Conservation (phyloP, 441 rosid genomes). For the Metrosideros polymorpha region DNA sequence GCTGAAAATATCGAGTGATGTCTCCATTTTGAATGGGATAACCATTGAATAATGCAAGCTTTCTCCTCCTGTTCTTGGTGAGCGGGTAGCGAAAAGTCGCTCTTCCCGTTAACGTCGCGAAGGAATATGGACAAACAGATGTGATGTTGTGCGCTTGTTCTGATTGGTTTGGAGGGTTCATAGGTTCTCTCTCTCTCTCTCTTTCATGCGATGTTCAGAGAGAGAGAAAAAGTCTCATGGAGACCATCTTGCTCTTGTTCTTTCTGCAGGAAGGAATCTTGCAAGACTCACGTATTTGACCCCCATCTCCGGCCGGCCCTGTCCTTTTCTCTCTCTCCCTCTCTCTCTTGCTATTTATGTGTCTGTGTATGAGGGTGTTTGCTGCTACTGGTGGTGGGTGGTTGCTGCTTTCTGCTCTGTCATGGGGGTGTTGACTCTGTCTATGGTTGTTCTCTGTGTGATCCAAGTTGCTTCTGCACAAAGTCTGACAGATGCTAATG, state of each 20-base stretch:
- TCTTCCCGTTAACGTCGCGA: neutral
- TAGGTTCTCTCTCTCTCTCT: too few relatives aligned
- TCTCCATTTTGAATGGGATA: neutral
- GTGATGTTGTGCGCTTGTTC: neutral
- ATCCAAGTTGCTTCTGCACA: slow-evolving; percentile 31
- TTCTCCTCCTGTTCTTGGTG: neutral
- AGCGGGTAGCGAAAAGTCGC: neutral
- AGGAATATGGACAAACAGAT: neutral
- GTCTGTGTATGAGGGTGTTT: neutral
- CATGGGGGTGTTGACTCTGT: slow-evolving; percentile 23
- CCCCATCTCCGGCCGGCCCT: neutral
- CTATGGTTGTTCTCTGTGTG: slow-evolving; percentile 11
- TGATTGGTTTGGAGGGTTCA: neutral
- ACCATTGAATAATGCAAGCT: neutral
- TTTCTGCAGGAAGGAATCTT: neutral
- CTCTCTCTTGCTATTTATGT: neutral
- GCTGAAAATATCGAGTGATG: neutral
- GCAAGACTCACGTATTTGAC: neutral
- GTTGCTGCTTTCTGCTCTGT: neutral
- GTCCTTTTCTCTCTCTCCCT: neutral
- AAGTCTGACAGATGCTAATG: slow-evolving; percentile 26
- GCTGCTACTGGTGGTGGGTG: neutral
- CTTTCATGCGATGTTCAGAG: neutral
- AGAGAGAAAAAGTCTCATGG: neutral
- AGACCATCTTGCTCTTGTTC: slow-evolving; percentile 5